Evolutionary conservation across 257 asterid genomes (phyloP).

Genomic region (Verbena officinalis): DNA sequence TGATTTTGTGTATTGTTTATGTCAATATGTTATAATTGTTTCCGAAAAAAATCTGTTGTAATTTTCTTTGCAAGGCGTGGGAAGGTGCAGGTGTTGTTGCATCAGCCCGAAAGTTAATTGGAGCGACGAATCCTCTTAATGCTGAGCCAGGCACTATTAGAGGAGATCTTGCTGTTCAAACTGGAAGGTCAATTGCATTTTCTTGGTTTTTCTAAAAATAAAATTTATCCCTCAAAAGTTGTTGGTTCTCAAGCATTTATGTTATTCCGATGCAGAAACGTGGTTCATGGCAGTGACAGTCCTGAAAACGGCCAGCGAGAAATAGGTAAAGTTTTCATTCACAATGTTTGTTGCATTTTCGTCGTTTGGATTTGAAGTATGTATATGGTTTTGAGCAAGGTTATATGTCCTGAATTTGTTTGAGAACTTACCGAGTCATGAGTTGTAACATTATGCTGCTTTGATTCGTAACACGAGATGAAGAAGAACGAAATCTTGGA

Average conservation of each 20-base stretch:
- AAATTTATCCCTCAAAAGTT: not conserved
- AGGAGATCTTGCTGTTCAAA: slow-evolving; percentile 95
- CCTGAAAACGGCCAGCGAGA: slow-evolving; percentile 89
- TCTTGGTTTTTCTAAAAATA: not conserved
- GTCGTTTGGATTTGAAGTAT: not conserved
- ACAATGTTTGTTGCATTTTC: too few species aligned
- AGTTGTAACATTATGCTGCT: too few species aligned
- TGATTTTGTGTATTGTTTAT: not conserved
- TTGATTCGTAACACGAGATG: not conserved
- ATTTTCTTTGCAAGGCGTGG: slow-evolving; percentile 64
- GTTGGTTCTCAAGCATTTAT: slow-evolving; percentile 10
- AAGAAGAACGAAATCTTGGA: not conserved
- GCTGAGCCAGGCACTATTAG: slow-evolving; percentile 97
- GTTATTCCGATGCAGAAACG: slow-evolving; percentile 62
- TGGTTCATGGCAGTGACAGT: slow-evolving; percentile 96
- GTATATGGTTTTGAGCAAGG: slow-evolving; percentile 6
- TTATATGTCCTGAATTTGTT: not conserved
- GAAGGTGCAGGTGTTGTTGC: slow-evolving; percentile 94
- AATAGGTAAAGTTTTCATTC: slow-evolving; percentile 59
- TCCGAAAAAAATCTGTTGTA: slow-evolving; percentile 2
- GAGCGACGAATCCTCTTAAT: slow-evolving; percentile 91
- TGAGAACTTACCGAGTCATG: too few species aligned
- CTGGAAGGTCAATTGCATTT: slow-evolving; percentile 68
- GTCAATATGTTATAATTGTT: slow-evolving; percentile 2
- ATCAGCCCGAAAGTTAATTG: slow-evolving; percentile 92